Evolutionary conservation across 306 rosid species (phyloP).

Genomic region (Erythrophleum fordii): DNA sequence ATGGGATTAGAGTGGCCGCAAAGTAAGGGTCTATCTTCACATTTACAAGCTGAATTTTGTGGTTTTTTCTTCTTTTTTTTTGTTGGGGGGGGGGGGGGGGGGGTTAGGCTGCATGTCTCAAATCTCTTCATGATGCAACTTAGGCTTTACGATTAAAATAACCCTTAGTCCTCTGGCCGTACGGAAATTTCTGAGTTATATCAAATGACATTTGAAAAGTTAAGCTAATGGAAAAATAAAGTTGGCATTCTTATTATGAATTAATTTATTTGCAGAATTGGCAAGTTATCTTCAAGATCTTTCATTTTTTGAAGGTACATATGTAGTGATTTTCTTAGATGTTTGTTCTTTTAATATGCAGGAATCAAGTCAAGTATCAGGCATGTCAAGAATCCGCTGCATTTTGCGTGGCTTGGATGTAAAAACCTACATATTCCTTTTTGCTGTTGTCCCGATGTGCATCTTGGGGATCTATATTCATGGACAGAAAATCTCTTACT

Average conservation of each 20-base stretch:
- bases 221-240: neutral
- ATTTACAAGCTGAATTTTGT: constrained; percentile 20
- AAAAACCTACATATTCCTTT: constrained; percentile 74
- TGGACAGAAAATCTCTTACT: constrained; percentile 98
- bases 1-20: constrained; percentile 25
- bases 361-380: constrained; percentile 76
- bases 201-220: neutral
- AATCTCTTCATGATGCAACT: constrained; percentile 18
- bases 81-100: no score
- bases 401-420: constrained; percentile 86
- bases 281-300: constrained; percentile 17
- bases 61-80: neutral
- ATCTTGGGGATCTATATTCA: constrained; percentile 73
- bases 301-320: neutral
- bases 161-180: neutral
- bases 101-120: constrained; percentile 7
- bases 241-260: constrained; percentile 1
- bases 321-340: constrained; percentile 17
- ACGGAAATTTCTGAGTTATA: neutral
- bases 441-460: constrained; percentile 76
- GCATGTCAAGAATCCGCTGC: constrained; percentile 94
- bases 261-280: constrained; percentile 1
- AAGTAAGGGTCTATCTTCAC: constrained; percentile 9
- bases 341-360: constrained; percentile 47
- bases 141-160: constrained; percentile 7